These are phyloP conservation scores for Silybum marianum DNA, from an alignment of 129 eudicot genomes.

Conservation along the genomic window DNA sequence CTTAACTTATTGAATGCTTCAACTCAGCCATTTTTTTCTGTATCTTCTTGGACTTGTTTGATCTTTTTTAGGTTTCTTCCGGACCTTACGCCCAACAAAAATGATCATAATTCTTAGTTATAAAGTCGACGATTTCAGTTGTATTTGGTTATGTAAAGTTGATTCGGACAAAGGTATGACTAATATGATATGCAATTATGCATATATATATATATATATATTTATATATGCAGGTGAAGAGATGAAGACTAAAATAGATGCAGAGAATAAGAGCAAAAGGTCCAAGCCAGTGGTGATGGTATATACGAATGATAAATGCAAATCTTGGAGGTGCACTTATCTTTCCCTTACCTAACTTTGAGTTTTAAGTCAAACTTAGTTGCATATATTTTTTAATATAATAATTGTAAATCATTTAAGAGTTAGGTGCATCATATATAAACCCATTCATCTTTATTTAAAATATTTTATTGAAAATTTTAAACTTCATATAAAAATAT, in stretches of 20 bases:
- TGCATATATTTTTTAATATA: not conserved
- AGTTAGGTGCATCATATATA: not conserved
- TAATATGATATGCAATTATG: no score
- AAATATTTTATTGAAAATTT: not conserved
- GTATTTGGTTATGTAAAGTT: not conserved
- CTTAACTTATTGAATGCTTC: not conserved
- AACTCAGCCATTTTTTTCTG: not conserved
- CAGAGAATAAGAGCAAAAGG: not conserved
- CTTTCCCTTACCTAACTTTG: slow-evolving; percentile 33
- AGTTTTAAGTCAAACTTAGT: slow-evolving; percentile 10
- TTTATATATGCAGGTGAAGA: not conserved
- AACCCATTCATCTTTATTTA: not conserved
- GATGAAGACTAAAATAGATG: not conserved
- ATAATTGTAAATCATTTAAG: not conserved
- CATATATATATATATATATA: not conserved
- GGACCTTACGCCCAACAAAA: not conserved
- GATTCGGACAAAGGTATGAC: not conserved
- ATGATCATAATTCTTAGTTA: not conserved
- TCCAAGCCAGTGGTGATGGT: slow-evolving; percentile 15
- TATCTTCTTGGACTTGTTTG: not conserved
- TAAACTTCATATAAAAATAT: not conserved
- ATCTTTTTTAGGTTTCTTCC: not conserved
- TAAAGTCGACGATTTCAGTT: not conserved
- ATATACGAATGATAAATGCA: slow-evolving; percentile 19
- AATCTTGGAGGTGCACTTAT: slow-evolving; percentile 18